A percentile compares a stretch with the other conserved stretches of the same genome.
These are phyloP conservation scores for Amphicarpaea edgeworthii DNA, from an alignment of 306 rosid species.

Conservation along the genomic window DNA sequence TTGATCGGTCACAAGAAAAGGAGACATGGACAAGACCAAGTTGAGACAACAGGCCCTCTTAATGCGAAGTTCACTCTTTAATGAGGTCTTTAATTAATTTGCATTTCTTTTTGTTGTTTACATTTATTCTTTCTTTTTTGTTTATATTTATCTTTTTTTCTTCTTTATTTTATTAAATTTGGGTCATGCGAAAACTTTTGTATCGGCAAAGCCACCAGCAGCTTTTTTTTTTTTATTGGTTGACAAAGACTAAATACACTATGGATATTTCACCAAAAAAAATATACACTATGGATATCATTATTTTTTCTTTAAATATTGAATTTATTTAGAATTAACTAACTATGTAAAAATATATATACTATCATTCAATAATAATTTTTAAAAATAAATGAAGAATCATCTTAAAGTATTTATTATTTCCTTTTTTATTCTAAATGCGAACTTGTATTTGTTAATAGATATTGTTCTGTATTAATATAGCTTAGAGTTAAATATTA, in stretches of 20 bases:
- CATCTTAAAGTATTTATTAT: too few species aligned
- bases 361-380: too few species aligned
- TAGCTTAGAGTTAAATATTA: too few species aligned
- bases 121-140: not conserved
- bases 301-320: not conserved
- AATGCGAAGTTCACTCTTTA: conserved; percentile 66
- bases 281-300: not conserved
- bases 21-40: conserved; percentile 60
- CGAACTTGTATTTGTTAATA: too few species aligned
- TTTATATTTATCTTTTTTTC: not conserved
- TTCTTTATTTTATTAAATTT: not conserved
- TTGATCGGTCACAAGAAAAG: not conserved
- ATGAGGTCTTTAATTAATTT: conserved; percentile 56
- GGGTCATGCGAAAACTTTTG: not conserved
- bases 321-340: not conserved
- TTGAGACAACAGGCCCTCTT: conserved; percentile 59
- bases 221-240: not conserved
- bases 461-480: too few species aligned
- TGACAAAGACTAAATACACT: too few species aligned
- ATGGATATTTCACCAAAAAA: too few species aligned
- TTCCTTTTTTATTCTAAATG: too few species aligned
- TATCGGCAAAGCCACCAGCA: not conserved
- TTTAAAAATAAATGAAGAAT: too few species aligned
- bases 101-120: not conserved
- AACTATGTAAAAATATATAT: too few species aligned